A percentile compares a stretch with the other conserved stretches of the same genome.
Evolutionary conservation across 768 basidiomycete species (phyloP).

Genomic region (Agaricus subrufescens): DNA sequence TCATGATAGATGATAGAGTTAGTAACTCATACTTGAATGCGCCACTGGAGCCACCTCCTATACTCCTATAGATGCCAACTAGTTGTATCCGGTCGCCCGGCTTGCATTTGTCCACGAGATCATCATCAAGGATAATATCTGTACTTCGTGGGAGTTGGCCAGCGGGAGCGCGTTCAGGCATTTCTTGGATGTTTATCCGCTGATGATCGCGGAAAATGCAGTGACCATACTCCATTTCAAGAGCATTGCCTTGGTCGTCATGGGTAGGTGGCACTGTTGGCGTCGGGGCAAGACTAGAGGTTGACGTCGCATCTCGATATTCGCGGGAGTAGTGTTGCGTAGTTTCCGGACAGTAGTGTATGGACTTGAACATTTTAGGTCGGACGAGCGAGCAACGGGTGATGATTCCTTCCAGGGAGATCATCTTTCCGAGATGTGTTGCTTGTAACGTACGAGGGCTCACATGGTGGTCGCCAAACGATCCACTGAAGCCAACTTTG

Average conservation of each 20-base stretch:
- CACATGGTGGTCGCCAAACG: conserved; percentile 97
- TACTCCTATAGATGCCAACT: conserved; percentile 90
- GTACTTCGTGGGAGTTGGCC: conserved; percentile 95
- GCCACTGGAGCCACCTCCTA: conserved; percentile 85
- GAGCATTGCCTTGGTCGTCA: conserved; percentile 82
- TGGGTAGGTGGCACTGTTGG: conserved; percentile 84
- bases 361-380: conserved; percentile 96
- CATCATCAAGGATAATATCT: conserved; percentile 94
- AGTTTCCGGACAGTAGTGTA: conserved; percentile 93
- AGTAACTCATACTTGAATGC: conserved; percentile 79
- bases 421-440: conserved; percentile 90
- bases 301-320: conserved; percentile 91
- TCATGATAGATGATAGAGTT: conserved; percentile 10
- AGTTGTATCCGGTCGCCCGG: conserved; percentile 97
- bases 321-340: conserved; percentile 78
- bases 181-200: conserved; percentile 96
- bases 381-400: conserved; percentile 97
- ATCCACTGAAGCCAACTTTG: conserved; percentile 89
- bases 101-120: conserved; percentile 95
- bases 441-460: conserved; percentile 90
- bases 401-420: conserved; percentile 96
- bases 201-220: conserved; percentile 96
- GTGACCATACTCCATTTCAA: conserved; percentile 90
- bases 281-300: conserved; percentile 81
- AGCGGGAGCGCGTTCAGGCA: conserved; percentile 98